Evolutionary conservation across 2,329 filamentous ascomycete genomes (phyloP), one percentile per base, ranked within the genome.

Genomic region (Fusarium camptoceras): DNA sequence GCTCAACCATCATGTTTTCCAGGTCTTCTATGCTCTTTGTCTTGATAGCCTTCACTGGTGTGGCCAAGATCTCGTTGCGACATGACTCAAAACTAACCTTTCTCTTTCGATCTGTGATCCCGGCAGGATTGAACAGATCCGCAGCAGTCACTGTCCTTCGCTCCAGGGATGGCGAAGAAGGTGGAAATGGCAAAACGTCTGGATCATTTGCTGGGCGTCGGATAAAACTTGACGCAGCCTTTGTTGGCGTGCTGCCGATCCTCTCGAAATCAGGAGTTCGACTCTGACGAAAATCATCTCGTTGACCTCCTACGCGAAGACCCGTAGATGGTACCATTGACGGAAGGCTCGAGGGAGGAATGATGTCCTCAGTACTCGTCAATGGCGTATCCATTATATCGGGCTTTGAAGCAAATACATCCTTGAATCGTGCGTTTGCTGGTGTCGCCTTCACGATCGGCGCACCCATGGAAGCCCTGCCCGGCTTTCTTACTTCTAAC

Each of bases 381-480:
- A 75, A 28, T 12, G 70, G 66, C 6, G 69, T 60, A 9, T 74
- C 75, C 3, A 41, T 28, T 24, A 68, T 34, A 31, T 77, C 75
- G 30, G 72, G 49, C 48, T 80, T 76, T 41, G 71, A 59, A 43
- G 80, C 78, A 64, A 87, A 77, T 3, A 82, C 83, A 68, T 89
- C 84, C 59, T 78, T 85, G 79, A 87, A 88, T 10, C 87, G 83
- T 49, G 82, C 83, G 66, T 84, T 87, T 30, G 83, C 82, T 3
- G 87, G 87, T 1, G 87, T 89, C 7, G 87, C 87, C 75, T 89
- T 88, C 55, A 89, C 83, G 24, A 88, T 76, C 16, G 79, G 77
- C 11, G 82, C 78, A 28, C 78, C 77, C 8, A 76, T 73, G 16
- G 77, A 75, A 59, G 78, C 76, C 51, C 83, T 82, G 15, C 74